Conservation (phyloP, 2,329 filamentous ascomycete species). For the Claviceps sp. region DNA sequence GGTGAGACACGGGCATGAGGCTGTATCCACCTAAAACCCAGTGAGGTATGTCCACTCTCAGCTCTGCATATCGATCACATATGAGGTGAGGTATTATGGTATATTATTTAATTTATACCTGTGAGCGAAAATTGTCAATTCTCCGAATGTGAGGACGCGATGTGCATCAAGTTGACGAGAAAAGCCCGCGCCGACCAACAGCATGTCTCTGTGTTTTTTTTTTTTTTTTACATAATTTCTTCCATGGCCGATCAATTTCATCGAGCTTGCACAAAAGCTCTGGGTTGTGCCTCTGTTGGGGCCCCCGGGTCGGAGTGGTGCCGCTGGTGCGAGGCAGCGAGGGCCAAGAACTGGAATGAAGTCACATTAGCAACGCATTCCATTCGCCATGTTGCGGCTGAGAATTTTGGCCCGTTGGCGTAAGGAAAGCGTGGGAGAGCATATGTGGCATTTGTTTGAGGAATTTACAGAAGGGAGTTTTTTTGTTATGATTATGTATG, state of each 20-base stretch:
- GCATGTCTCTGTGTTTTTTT: no score
- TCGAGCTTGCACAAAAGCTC: not conserved
- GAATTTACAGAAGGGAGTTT: not conserved
- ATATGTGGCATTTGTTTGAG: not conserved
- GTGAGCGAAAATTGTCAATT: no score
- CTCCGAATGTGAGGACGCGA: no score
- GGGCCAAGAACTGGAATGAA: constrained; percentile 20
- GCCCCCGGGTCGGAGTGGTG: not conserved
- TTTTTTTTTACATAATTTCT: not conserved
- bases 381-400: constrained; percentile 14
- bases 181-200: no score
- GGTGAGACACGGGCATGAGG: not conserved
- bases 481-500: not conserved
- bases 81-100: no score
- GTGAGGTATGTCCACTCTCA: no score
- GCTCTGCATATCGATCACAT: no score
- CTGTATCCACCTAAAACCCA: not conserved
- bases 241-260: not conserved
- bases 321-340: constrained; percentile 4
- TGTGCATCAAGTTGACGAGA: no score
- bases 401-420: no score
- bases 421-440: no score
- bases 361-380: constrained; percentile 27
- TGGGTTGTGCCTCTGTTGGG: not conserved
- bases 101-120: no score